phyloP scores from a whole-genome alignment of 2,329 filamentous ascomycete species.

The Cladophialophora carrionii region DNA sequence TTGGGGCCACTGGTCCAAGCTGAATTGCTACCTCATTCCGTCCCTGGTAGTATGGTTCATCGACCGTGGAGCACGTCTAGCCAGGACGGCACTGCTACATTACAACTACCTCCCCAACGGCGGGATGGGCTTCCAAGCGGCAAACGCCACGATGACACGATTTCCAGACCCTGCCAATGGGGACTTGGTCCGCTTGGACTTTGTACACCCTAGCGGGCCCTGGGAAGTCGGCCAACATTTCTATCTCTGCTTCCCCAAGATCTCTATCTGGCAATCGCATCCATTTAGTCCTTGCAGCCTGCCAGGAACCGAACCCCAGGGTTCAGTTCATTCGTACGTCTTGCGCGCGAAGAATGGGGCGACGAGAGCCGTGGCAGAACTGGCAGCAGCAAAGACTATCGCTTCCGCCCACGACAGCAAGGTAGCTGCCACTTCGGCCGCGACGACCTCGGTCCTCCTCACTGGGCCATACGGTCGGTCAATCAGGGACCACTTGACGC shows the following conservation, averaged over 20 bases:
- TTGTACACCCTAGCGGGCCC: conserved; percentile 62
- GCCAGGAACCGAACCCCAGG: conserved; percentile 42
- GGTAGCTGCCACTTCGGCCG: conserved; percentile 40
- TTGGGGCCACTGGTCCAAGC: conserved; percentile 72
- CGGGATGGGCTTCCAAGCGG: conserved; percentile 59
- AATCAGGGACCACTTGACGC: conserved; percentile 16
- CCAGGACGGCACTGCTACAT: conserved; percentile 65
- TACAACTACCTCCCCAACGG: conserved; percentile 55
- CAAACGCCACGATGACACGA: conserved; percentile 55
- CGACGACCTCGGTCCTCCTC: conserved; percentile 61
- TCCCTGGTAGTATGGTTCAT: conserved; percentile 66
- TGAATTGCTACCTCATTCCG: conserved; percentile 71
- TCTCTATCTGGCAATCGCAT: conserved; percentile 72
- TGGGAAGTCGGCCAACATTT: conserved; percentile 74
- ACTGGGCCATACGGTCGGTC: conserved; percentile 64
- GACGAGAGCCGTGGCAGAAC: conserved; percentile 58
- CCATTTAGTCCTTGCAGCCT: conserved; percentile 68
- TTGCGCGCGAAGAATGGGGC: conserved; percentile 55
- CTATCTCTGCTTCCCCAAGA: conserved; percentile 68
- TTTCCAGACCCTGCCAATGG: conserved; percentile 63
- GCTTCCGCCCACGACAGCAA: conserved; percentile 24
- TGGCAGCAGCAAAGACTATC: conserved; percentile 42
- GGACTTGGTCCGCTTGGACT: conserved; percentile 67
- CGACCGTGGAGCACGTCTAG: conserved; percentile 63
- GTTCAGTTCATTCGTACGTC: conserved; percentile 44